phyloP scores from a whole-genome alignment of 2,329 filamentous ascomycete genomes.

The Arthrobotrys sinensis region DNA sequence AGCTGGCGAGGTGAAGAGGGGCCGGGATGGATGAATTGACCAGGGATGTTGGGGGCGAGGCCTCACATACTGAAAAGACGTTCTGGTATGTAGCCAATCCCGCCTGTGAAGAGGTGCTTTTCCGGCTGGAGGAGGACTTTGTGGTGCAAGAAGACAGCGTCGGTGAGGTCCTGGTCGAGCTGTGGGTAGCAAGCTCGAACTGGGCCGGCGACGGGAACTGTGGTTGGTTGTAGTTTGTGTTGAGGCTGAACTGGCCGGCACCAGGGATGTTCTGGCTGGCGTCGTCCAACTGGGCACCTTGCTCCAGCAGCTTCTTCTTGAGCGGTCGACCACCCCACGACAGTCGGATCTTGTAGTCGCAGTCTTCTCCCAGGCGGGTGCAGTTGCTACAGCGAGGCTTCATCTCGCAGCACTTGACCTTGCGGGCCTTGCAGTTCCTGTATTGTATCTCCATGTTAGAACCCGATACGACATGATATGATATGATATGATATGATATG shows the following conservation, averaged over 20 bases:
- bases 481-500: too few relatives aligned
- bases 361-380: conserved; percentile 65
- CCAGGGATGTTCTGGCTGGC: conserved; percentile 65
- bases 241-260: conserved; percentile 65
- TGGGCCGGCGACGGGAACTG: conserved; percentile 64
- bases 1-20: conserved; percentile 60
- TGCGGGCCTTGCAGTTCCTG: conserved; percentile 65
- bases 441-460: too few relatives aligned
- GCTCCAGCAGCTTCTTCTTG: conserved; percentile 65
- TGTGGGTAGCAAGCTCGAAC: conserved; percentile 63
- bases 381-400: conserved; percentile 65
- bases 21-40: conserved; percentile 59
- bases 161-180: conserved; percentile 56
- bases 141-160: conserved; percentile 56
- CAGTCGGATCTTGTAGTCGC: conserved; percentile 65
- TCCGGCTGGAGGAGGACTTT: conserved; percentile 56
- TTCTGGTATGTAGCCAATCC: conserved; percentile 61
- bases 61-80: conserved; percentile 61
- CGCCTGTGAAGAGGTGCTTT: conserved; percentile 59
- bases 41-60: conserved; percentile 59
- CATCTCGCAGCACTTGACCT: conserved; percentile 65
- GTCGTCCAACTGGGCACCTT: conserved; percentile 64
- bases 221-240: conserved; percentile 61
- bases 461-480: too few relatives aligned
- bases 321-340: conserved; percentile 65